Conservation (phyloP, 176 grass and related monocot species). For the Ensete glaucum region DNA sequence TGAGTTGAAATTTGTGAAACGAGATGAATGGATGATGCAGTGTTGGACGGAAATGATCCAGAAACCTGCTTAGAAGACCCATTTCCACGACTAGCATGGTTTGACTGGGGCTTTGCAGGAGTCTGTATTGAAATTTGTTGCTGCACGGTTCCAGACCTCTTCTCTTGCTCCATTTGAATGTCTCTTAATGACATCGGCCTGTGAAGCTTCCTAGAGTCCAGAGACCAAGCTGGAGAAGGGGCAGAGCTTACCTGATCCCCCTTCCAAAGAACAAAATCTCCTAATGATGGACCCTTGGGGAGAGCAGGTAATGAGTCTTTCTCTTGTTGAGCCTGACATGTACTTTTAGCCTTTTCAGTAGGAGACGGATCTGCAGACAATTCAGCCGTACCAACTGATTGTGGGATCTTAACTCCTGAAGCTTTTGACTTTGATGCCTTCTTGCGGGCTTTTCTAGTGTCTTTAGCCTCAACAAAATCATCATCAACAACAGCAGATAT, state of each 20-base stretch:
- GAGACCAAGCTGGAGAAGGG: conserved; percentile 74
- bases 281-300: conserved; percentile 62
- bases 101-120: conserved; percentile 35
- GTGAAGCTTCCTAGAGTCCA: conserved; percentile 55
- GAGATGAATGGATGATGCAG: conserved; percentile 42
- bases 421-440: conserved; percentile 69
- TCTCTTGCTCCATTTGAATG: conserved; percentile 87
- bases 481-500: conserved; percentile 42
- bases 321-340: conserved; percentile 45
- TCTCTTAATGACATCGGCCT: conserved; percentile 70
- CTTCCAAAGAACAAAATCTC: conserved; percentile 95
- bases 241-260: conserved; percentile 46
- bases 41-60: conserved; percentile 76
- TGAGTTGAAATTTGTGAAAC: conserved; percentile 40
- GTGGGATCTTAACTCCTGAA: conserved; percentile 40
- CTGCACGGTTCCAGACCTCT: conserved; percentile 35
- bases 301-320: conserved; percentile 52
- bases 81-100: conserved; percentile 41
- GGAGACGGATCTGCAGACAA: conserved; percentile 26
- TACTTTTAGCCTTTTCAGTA: conserved; percentile 43
- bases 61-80: conserved; percentile 59
- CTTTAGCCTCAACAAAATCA: conserved; percentile 98
- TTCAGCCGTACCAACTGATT: conserved; percentile 41
- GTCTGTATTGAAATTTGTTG: conserved; percentile 33
- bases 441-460: conserved; percentile 83